A percentile compares a stretch with the other conserved stretches of the same genome.
phyloP scores from a whole-genome alignment of 345 rosid genomes.

The Hypericum perforatum region DNA sequence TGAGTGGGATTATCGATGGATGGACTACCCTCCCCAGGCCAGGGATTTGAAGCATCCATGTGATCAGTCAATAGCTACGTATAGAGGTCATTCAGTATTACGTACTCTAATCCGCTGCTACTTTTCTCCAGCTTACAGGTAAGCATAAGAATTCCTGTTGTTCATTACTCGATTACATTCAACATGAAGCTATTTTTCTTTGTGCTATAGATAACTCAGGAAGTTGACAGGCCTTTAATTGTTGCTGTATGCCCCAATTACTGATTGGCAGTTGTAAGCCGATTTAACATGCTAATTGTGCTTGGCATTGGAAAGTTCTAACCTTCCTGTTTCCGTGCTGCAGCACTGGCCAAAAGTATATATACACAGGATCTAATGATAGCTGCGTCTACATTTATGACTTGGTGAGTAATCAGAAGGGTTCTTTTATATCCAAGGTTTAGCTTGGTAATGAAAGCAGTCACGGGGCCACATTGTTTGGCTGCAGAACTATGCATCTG shows the following conservation, averaged over 20 bases:
- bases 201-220: background rate
- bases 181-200: background rate
- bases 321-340: slow-evolving; percentile 14
- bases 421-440: background rate
- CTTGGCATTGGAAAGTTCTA: background rate
- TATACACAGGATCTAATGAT: slow-evolving; percentile 56
- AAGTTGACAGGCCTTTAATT: background rate
- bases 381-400: slow-evolving; percentile 43
- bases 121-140: slow-evolving; percentile 65
- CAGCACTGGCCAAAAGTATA: slow-evolving; percentile 69
- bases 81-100: slow-evolving; percentile 53
- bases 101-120: slow-evolving; percentile 54
- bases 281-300: background rate
- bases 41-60: slow-evolving; percentile 37
- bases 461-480: no score
- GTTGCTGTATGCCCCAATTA: no score
- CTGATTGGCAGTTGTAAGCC: no score
- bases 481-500: no score
- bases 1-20: slow-evolving; percentile 54
- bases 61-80: slow-evolving; percentile 55
- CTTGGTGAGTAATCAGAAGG: slow-evolving; percentile 27
- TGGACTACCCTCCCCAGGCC: slow-evolving; percentile 40
- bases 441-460: background rate
- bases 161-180: no score
- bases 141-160: background rate